Evolutionary conservation across 805 yeast species (phyloP).

Genomic region (Suhomyces sp.): DNA sequence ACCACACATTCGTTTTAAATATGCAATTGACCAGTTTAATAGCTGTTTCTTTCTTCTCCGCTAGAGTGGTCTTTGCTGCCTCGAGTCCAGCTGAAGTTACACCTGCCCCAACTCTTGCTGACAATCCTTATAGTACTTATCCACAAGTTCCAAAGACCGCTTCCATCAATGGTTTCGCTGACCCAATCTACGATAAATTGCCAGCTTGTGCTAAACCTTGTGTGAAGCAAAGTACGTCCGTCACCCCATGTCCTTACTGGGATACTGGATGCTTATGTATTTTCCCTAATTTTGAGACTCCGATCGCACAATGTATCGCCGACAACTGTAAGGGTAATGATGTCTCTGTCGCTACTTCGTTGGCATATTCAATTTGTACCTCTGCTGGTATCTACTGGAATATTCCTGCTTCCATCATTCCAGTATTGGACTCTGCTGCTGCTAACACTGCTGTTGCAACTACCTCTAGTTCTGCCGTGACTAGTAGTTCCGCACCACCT

Average conservation of each 20-base stretch:
- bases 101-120: constrained; percentile 9
- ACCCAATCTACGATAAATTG: constrained; percentile 12
- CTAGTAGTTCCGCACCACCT: neutral
- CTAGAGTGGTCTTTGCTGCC: constrained; percentile 2
- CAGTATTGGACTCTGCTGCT: constrained; percentile 29
- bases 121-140: constrained; percentile 32
- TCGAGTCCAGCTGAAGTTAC: too few relatives aligned
- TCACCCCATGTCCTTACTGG: constrained; percentile 54
- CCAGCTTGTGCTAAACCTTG: constrained; percentile 44
- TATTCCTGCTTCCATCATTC: constrained; percentile 43
- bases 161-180: constrained; percentile 48
- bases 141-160: constrained; percentile 50
- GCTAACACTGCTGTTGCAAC: constrained; percentile 16
- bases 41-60: constrained; percentile 1
- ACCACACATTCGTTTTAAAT: too few relatives aligned
- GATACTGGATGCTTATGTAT: constrained; percentile 52
- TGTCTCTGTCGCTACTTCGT: constrained; percentile 35
- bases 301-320: constrained; percentile 45
- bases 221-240: constrained; percentile 34
- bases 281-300: constrained; percentile 46
- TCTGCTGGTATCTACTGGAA: constrained; percentile 47
- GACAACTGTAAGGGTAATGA: constrained; percentile 35
- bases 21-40: too few relatives aligned
- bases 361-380: constrained; percentile 43
- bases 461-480: constrained; percentile 7